phyloP scores from a whole-genome alignment of 2,329 filamentous ascomycete species.

The Huntiella decipiens region DNA sequence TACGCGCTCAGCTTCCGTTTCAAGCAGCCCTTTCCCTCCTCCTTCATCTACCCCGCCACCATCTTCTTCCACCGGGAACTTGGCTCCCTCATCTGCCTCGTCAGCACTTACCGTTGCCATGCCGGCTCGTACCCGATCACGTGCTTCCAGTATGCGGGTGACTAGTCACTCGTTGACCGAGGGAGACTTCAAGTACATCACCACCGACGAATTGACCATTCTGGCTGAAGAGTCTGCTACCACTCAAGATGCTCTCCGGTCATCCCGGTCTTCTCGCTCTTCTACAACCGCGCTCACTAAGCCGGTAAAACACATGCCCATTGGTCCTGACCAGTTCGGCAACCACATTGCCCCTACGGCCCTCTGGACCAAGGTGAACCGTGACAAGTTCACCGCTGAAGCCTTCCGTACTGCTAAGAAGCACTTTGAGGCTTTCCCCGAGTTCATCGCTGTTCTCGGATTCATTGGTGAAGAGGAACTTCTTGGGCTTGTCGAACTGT shows the following conservation, averaged over 20 bases:
- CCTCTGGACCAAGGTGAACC: slow-evolving; percentile 39
- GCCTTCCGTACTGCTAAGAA: slow-evolving; percentile 35
- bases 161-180: slow-evolving; percentile 3
- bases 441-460: slow-evolving; percentile 42
- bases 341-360: slow-evolving; percentile 36
- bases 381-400: slow-evolving; percentile 36
- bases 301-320: slow-evolving; percentile 16
- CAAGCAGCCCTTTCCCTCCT: neutral
- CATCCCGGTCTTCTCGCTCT: slow-evolving; percentile 4
- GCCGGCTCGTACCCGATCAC: slow-evolving; percentile 4
- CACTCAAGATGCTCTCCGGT: neutral
- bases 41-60: neutral
- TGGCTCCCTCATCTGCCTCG: neutral
- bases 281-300: neutral
- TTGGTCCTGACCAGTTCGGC: slow-evolving; percentile 39
- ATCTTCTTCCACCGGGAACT: neutral
- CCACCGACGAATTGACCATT: slow-evolving; percentile 3
- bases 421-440: slow-evolving; percentile 40
- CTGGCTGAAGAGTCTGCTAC: neutral
- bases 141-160: slow-evolving; percentile 7
- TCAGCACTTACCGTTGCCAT: neutral
- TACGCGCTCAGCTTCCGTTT: slow-evolving; percentile 5
- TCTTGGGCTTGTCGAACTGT: slow-evolving; percentile 9
- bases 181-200: slow-evolving; percentile 8
- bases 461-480: slow-evolving; percentile 33